phyloP scores from a whole-genome alignment of 257 asterid species.

The Anisodus tanguticus region DNA sequence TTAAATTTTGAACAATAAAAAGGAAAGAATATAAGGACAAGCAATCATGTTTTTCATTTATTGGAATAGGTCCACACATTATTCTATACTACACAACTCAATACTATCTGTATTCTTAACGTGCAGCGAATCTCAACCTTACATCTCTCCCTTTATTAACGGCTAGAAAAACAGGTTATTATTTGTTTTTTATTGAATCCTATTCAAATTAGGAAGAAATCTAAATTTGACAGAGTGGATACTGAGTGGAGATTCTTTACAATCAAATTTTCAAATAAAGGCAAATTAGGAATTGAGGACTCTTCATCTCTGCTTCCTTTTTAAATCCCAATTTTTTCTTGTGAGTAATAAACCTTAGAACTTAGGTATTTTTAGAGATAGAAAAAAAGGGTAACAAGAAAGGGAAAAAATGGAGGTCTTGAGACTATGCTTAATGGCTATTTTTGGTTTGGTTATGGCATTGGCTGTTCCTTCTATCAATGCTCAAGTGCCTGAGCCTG shows the following conservation, averaged over 20 bases:
- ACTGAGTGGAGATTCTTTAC: slow-evolving; percentile 31
- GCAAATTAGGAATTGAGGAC: neutral
- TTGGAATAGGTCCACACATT: slow-evolving; percentile 29
- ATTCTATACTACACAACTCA: slow-evolving; percentile 47
- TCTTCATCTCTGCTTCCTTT: slow-evolving; percentile 12
- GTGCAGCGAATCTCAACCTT: slow-evolving; percentile 39
- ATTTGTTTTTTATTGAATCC: neutral
- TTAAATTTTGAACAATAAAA: slow-evolving; percentile 23
- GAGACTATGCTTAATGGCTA: slow-evolving; percentile 46
- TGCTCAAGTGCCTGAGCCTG: slow-evolving; percentile 57
- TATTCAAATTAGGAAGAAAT: neutral
- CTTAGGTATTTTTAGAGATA: neutral
- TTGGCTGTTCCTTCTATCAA: slow-evolving; percentile 51
- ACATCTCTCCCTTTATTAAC: slow-evolving; percentile 53
- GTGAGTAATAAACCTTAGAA: no score
- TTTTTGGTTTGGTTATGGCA: slow-evolving; percentile 50
- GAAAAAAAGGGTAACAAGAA: neutral
- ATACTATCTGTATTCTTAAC: slow-evolving; percentile 44
- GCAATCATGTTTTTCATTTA: slow-evolving; percentile 41
- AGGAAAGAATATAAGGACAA: neutral
- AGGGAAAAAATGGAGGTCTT: slow-evolving; percentile 49
- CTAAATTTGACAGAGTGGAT: slow-evolving; percentile 32
- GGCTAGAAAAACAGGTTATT: slow-evolving; percentile 31
- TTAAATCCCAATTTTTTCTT: neutral
- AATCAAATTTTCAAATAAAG: neutral